Evolutionary conservation across 371 early-diverging fungal species (phyloP).

Genomic region (Vairimorpha apis): DNA sequence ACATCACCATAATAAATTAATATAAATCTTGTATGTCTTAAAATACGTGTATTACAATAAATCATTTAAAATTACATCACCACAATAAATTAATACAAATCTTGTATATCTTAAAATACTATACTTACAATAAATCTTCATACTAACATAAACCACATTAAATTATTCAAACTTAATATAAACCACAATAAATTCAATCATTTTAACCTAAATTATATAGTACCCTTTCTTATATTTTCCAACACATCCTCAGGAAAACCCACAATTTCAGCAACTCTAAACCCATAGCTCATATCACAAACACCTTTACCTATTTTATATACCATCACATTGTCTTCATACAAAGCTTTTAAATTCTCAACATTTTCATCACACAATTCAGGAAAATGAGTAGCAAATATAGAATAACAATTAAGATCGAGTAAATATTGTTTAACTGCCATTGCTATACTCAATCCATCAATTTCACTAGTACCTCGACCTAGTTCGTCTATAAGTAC

Average conservation of each 20-base stretch:
- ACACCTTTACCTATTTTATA: slow-evolving; percentile 66
- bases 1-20: no score
- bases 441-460: slow-evolving; percentile 91
- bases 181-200: no score
- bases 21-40: no score
- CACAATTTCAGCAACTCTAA: slow-evolving; percentile 88
- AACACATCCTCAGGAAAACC: slow-evolving; percentile 71
- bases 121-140: no score
- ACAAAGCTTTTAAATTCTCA: slow-evolving; percentile 48
- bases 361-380: slow-evolving; percentile 71
- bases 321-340: slow-evolving; percentile 39
- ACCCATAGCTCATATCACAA: slow-evolving; percentile 91
- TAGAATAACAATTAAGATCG: slow-evolving; percentile 41
- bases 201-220: no score
- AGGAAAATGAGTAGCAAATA: slow-evolving; percentile 66
- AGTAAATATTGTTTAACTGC: slow-evolving; percentile 79
- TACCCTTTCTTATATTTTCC: slow-evolving; percentile 28
- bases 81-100: no score
- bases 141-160: no score
- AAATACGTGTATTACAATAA: no score
- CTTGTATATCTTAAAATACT: no score
- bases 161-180: no score
- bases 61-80: no score
- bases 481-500: slow-evolving; percentile 91
- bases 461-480: slow-evolving; percentile 90